Percentiles rank a stretch among this genome's conserved stretches.
Conservation (phyloP, 305 asterid genomes). For the Fraxinus dipetala region DNA sequence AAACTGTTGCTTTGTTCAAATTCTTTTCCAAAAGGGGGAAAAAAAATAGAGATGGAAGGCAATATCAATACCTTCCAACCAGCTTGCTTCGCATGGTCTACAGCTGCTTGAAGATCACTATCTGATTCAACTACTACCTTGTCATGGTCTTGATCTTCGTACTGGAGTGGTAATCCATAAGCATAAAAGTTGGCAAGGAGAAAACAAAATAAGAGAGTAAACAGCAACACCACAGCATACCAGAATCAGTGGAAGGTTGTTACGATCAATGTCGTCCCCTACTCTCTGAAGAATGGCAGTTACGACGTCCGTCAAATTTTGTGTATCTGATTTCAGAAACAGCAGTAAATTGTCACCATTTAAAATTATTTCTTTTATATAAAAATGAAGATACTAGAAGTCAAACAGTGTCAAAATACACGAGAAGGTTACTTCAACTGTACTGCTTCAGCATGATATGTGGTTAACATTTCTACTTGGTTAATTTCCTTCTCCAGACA, state of each 20-base stretch:
- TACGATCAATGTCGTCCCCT: conserved; percentile 85
- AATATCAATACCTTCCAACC: conserved; percentile 86
- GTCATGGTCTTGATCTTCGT: conserved; percentile 93
- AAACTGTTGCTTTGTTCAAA: neutral
- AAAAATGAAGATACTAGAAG: neutral
- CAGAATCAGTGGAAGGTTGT: conserved; percentile 86
- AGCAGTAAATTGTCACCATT: conserved; percentile 5
- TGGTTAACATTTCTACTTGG: neutral
- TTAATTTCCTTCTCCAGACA: neutral
- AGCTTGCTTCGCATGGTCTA: conserved; percentile 77
- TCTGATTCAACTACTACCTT: conserved; percentile 85
- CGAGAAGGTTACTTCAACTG: neutral
- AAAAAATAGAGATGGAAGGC: neutral
- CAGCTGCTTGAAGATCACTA: conserved; percentile 85
- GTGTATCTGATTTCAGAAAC: conserved; percentile 50
- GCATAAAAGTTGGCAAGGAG: conserved; percentile 18
- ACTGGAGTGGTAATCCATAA: conserved; percentile 42
- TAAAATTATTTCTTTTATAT: neutral
- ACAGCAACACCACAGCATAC: conserved; percentile 31
- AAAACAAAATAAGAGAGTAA: neutral
- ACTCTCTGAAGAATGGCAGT: conserved; percentile 85
- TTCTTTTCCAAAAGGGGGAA: neutral
- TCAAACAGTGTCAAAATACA: neutral
- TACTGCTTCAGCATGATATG: neutral
- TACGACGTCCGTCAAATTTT: conserved; percentile 63